Base-by-base conservation (phyloP, 2,329 filamentous ascomycete species). In the Leptographium procerum region DNA sequence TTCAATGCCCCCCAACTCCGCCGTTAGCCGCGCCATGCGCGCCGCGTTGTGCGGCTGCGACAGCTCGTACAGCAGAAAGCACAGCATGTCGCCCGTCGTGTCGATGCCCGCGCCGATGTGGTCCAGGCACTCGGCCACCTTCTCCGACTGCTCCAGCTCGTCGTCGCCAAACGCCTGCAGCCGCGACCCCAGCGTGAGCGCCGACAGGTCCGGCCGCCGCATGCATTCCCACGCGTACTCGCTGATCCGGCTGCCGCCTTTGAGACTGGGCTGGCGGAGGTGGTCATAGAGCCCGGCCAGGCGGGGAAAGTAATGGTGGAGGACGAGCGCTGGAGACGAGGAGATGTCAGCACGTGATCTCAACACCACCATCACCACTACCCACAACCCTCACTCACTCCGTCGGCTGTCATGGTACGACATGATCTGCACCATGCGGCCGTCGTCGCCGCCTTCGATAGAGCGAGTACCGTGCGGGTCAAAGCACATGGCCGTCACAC, bases 341-440 rank as follows among this genome's bases (percentile, higher is more conserved):
- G 14, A 40, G 19, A 16, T 40, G 24, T 57, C 47, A 26, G 24
- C 24, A 24, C 24, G 24, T 26, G 24, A 50, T 29, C 6, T 14
- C 26, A 3, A n/a, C 24, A 8, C 4, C 4, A 19, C 3, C 16
- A 14, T 16, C 26, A 28, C 22, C 45, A 26, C 36, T 6, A 34
- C 22, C 19, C 3, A 6, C n/a, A 50, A 8, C 6, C 22, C 19
- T 10, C 11, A 33, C 36, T 24, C 33, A 57, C 56, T 34, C 34
- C 19, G 48, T 6, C 59, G 59, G 28, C 59, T 60, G 48, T 60
- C 59, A 24, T 60, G 52, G 29, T 60, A 60, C 29, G 59, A 61
- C 16, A 61, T 33, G 3, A 22, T 48, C 10, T 24, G 56, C 13
- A 59, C 59, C 53, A 59, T 56, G 2, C 45, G 50, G 28, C 36